Conservation (phyloP, 75 land plant species). For the Adiantum capillusveneris region DNA sequence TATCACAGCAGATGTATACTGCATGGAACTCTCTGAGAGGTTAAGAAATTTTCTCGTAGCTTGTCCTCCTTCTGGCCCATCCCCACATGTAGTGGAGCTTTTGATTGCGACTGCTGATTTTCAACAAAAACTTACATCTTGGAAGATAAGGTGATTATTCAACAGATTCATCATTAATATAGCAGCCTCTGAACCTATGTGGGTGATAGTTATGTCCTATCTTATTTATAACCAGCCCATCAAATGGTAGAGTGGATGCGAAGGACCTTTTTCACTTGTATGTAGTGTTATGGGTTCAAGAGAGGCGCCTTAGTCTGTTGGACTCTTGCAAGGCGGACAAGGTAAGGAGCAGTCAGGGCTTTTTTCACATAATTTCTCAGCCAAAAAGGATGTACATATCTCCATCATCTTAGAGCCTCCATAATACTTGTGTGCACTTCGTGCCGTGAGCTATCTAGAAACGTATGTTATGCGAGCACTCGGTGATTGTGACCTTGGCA, state of each 20-base stretch:
- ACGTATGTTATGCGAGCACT: background rate
- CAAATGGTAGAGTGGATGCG: constrained; percentile 78
- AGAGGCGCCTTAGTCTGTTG: constrained; percentile 58
- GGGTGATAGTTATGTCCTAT: too few relatives aligned
- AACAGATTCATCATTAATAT: background rate
- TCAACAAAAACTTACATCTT: constrained; percentile 64
- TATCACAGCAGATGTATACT: constrained; percentile 73
- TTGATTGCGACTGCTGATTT: constrained; percentile 89
- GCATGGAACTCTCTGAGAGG: constrained; percentile 70
- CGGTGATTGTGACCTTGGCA: background rate
- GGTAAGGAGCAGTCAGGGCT: constrained; percentile 39
- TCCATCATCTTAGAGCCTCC: too few relatives aligned
- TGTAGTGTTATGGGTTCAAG: constrained; percentile 73
- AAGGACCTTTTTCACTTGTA: constrained; percentile 77
- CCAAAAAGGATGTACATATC: too few relatives aligned
- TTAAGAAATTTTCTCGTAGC: constrained; percentile 73
- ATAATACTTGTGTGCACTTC: background rate
- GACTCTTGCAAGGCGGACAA: constrained; percentile 76
- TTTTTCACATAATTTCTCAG: too few relatives aligned
- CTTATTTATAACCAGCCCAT: constrained; percentile 48
- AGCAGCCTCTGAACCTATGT: too few relatives aligned
- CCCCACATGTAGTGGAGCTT: constrained; percentile 78
- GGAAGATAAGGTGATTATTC: constrained; percentile 57
- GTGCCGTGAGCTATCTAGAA: background rate
- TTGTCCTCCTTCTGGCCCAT: constrained; percentile 82